These are phyloP conservation scores for Nicotiana rustica DNA, from an alignment of 305 asterid genomes.

Conservation along the genomic window DNA sequence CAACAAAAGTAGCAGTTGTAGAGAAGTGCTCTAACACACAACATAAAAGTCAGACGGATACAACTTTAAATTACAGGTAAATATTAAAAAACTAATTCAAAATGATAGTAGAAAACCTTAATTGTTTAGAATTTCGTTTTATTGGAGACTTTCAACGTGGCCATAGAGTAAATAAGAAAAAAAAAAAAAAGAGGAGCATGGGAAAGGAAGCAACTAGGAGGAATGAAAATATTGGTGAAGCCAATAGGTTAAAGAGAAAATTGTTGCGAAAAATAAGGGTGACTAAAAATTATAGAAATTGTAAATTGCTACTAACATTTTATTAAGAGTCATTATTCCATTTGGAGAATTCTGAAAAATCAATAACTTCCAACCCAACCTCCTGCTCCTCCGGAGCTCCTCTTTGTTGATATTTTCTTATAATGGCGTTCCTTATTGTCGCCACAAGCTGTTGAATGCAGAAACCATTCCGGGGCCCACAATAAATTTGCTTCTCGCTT, in stretches of 20 bases:
- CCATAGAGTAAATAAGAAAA: neutral
- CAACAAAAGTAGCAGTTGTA: too few species aligned
- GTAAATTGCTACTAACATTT: neutral
- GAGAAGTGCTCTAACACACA: too few species aligned
- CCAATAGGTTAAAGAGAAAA: conserved; percentile 21
- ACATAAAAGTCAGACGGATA: too few species aligned
- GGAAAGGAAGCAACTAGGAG: neutral
- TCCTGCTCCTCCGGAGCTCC: neutral
- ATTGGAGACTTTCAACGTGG: neutral
- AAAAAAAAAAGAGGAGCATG: neutral
- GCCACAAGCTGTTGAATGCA: neutral
- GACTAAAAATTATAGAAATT: neutral
- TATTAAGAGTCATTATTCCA: neutral
- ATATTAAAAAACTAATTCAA: too few species aligned
- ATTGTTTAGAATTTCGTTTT: too few species aligned
- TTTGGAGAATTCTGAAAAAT: neutral
- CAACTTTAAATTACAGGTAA: too few species aligned
- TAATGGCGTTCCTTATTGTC: neutral
- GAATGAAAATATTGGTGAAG: neutral
- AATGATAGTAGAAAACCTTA: too few species aligned
- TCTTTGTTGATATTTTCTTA: neutral
- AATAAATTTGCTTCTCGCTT: neutral
- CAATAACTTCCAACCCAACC: neutral
- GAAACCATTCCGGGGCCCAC: too few species aligned
- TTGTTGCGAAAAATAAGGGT: conserved; percentile 14